These are phyloP conservation scores for Schizosaccharomyces osmophilus DNA, from an alignment of 805 yeast genomes.

Conservation along the genomic window DNA sequence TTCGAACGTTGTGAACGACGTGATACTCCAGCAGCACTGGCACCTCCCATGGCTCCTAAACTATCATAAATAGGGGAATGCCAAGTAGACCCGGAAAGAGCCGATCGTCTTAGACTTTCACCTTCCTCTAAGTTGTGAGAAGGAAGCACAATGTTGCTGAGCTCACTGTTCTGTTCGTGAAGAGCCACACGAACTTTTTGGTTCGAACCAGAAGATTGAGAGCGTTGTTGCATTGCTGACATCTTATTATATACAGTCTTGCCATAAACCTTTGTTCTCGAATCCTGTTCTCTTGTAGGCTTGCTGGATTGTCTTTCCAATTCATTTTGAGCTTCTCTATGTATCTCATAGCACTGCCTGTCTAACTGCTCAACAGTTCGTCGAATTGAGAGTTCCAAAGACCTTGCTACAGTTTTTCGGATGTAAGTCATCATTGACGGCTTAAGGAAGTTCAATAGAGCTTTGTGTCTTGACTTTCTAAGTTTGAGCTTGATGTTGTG, in stretches of 20 bases:
- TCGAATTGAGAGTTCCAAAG: slow-evolving; percentile 7
- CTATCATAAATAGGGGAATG: slow-evolving; percentile 5
- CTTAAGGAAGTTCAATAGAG: slow-evolving; percentile 6
- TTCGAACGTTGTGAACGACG: no score
- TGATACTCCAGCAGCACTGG: no score
- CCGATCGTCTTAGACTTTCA: slow-evolving; percentile 6
- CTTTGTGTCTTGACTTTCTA: slow-evolving; percentile 6
- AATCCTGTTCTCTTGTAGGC: slow-evolving; percentile 2
- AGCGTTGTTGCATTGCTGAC: background rate
- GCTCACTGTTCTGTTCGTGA: slow-evolving; percentile 5
- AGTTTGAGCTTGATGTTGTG: slow-evolving; percentile 4
- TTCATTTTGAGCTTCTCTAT: slow-evolving; percentile 5
- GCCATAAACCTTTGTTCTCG: slow-evolving; percentile 4
- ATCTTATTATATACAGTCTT: slow-evolving; percentile 4
- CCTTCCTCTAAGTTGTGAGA: slow-evolving; percentile 3
- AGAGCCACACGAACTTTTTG: slow-evolving; percentile 5
- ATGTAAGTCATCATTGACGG: slow-evolving; percentile 6
- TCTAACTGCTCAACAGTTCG: slow-evolving; percentile 6
- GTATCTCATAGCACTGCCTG: slow-evolving; percentile 5
- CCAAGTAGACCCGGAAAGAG: slow-evolving; percentile 8
- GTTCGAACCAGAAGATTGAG: slow-evolving; percentile 2
- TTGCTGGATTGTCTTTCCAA: background rate
- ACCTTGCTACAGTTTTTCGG: slow-evolving; percentile 6
- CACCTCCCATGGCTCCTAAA: background rate
- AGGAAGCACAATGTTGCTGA: slow-evolving; percentile 7